Evolutionary conservation across 257 asterid species (phyloP).

Genomic region (Fraxinus pennsylvanica): DNA sequence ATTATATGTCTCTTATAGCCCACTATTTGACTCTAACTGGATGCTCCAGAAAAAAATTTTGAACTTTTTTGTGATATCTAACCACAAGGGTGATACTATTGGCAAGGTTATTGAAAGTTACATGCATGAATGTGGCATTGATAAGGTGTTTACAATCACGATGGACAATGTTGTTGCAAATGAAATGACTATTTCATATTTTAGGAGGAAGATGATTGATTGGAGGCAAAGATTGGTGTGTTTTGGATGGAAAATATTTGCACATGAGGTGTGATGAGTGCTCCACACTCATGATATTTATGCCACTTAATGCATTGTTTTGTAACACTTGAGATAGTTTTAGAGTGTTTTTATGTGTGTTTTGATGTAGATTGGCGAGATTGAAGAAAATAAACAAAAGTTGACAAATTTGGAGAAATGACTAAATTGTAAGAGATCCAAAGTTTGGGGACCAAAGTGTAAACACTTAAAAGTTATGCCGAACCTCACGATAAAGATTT

Average conservation of each 20-base stretch:
- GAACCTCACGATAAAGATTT: too few relatives aligned
- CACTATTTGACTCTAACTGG: conserved; percentile 1
- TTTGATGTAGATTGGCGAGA: too few relatives aligned
- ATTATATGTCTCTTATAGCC: background rate
- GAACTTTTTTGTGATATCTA: background rate
- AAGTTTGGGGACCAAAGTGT: too few relatives aligned
- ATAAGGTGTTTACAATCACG: background rate
- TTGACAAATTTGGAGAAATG: too few relatives aligned
- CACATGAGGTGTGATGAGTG: background rate
- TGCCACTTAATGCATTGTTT: too few relatives aligned
- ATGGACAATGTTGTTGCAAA: conserved; percentile 1
- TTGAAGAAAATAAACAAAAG: too few relatives aligned
- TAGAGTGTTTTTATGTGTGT: too few relatives aligned
- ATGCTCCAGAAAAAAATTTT: background rate
- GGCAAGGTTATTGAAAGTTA: conserved; percentile 8
- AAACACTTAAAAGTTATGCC: too few relatives aligned
- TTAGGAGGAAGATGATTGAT: background rate
- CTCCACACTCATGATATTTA: too few relatives aligned
- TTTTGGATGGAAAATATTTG: background rate
- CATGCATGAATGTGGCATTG: background rate
- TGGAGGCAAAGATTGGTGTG: background rate
- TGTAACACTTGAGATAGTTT: too few relatives aligned
- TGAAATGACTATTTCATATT: background rate
- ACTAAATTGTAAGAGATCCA: too few relatives aligned
- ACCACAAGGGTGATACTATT: conserved; percentile 4